Conservation (phyloP, 768 basidiomycete genomes). For the Zangia roseola region DNA sequence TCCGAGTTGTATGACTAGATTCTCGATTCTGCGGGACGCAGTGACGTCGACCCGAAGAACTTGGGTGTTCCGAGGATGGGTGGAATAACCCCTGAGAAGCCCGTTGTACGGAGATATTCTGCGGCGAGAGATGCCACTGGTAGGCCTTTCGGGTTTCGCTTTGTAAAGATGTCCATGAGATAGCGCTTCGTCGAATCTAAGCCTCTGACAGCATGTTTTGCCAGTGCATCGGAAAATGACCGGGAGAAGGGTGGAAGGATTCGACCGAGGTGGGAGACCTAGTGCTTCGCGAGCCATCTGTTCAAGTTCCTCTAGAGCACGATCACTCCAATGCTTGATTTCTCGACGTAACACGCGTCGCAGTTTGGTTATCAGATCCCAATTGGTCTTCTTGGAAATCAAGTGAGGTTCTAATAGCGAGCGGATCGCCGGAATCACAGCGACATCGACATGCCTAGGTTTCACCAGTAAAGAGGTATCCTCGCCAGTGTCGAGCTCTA, state of each 20-base stretch:
- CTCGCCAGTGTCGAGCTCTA: neutral
- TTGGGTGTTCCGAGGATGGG: neutral
- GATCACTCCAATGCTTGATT: constrained; percentile 7
- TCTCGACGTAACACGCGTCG: neutral
- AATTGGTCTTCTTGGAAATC: neutral
- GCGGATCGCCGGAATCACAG: neutral
- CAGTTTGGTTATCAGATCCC: neutral
- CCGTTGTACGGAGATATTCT: neutral
- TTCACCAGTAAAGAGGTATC: neutral
- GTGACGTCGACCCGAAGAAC: constrained; percentile 8
- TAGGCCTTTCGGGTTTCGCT: neutral
- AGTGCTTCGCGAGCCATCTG: constrained; percentile 2
- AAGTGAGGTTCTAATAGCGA: neutral
- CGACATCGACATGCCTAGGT: constrained; percentile 6
- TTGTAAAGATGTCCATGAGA: constrained; percentile 8
- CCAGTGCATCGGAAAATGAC: constrained; percentile 17
- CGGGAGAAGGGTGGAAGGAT: constrained; percentile 3
- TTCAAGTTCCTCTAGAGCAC: constrained; percentile 10
- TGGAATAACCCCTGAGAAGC: neutral
- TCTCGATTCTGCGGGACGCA: constrained; percentile 4
- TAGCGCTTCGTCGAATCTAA: constrained; percentile 5
- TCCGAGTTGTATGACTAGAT: constrained; percentile 9
- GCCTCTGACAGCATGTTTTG: neutral
- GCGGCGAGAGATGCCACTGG: too few species aligned
- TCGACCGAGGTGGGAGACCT: neutral